Conservation (phyloP, 768 basidiomycete genomes). For the Suillus weaverae region DNA sequence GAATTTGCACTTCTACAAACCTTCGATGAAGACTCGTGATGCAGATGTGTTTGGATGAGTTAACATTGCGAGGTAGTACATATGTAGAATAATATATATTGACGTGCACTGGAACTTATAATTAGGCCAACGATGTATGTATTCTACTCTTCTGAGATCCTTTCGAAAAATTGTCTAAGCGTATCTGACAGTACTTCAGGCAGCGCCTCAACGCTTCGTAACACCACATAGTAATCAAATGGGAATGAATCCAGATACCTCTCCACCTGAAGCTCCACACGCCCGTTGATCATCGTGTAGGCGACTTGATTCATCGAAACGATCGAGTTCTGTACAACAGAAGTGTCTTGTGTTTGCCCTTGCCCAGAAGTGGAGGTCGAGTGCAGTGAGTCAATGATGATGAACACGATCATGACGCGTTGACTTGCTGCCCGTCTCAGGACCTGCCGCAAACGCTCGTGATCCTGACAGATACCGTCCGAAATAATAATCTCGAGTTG, state of each 20-base stretch:
- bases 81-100: not conserved
- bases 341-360: conserved; percentile 7
- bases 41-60: too few species aligned
- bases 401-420: conserved; percentile 93
- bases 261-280: conserved; percentile 83
- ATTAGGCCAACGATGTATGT: not conserved
- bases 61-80: too few species aligned
- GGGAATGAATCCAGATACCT: conserved; percentile 96
- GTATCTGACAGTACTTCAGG: conserved; percentile 89
- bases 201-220: conserved; percentile 86
- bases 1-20: too few species aligned
- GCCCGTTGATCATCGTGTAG: conserved; percentile 56
- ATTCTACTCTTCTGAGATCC: conserved; percentile 68
- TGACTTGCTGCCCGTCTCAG: conserved; percentile 87
- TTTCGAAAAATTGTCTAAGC: conserved; percentile 89
- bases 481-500: conserved; percentile 98
- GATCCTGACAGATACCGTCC: conserved; percentile 98
- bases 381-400: conserved; percentile 90
- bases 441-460: conserved; percentile 76
- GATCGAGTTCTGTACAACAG: conserved; percentile 66
- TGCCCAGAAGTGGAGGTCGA: conserved; percentile 31
- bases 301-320: conserved; percentile 90
- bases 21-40: too few species aligned
- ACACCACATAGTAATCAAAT: conserved; percentile 95
- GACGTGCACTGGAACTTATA: not conserved